Percentiles rank a stretch among this genome's conserved stretches.
phyloP scores from a whole-genome alignment of 2,329 filamentous ascomycete species.

The Raffaelea ambrosiae region DNA sequence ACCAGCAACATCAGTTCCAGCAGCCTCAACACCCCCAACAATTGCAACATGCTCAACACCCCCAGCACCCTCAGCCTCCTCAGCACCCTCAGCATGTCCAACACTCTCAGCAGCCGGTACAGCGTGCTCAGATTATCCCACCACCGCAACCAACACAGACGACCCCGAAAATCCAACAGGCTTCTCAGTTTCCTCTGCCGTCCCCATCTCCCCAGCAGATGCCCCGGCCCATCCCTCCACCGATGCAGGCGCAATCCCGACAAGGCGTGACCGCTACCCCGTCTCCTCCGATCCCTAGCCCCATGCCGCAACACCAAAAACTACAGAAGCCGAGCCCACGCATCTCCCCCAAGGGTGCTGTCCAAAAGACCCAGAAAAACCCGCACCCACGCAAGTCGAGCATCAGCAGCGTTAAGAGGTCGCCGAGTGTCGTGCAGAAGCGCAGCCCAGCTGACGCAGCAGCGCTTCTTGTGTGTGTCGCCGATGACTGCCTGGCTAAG shows the following conservation, averaged over 20 bases:
- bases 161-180: slow-evolving; percentile 9
- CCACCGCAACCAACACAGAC: slow-evolving; percentile 8
- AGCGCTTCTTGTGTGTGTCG: slow-evolving; percentile 58
- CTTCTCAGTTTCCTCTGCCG: slow-evolving; percentile 8
- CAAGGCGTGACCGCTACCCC: slow-evolving; percentile 6
- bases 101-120: not conserved
- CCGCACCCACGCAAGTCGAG: slow-evolving; percentile 14
- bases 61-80: slow-evolving; percentile 12
- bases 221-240: slow-evolving; percentile 9
- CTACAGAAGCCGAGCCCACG: slow-evolving; percentile 7
- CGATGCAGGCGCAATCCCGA: not conserved
- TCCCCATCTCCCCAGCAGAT: slow-evolving; percentile 7
- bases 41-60: slow-evolving; percentile 8
- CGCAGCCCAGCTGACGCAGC: slow-evolving; percentile 39
- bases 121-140: slow-evolving; percentile 1
- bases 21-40: slow-evolving; percentile 14
- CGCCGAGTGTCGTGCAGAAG: slow-evolving; percentile 24
- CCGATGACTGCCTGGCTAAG: slow-evolving; percentile 65
- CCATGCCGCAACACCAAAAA: slow-evolving; percentile 1
- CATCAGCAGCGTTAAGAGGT: slow-evolving; percentile 17
- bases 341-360: slow-evolving; percentile 10
- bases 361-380: slow-evolving; percentile 11
- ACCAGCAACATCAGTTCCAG: slow-evolving; percentile 17
- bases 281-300: slow-evolving; percentile 8
- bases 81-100: slow-evolving; percentile 4